Evolutionary conservation across 352 stramenopile species (phyloP), one percentile per base, ranked within the genome.

Genomic region (Globisporangium iwayamae): DNA sequence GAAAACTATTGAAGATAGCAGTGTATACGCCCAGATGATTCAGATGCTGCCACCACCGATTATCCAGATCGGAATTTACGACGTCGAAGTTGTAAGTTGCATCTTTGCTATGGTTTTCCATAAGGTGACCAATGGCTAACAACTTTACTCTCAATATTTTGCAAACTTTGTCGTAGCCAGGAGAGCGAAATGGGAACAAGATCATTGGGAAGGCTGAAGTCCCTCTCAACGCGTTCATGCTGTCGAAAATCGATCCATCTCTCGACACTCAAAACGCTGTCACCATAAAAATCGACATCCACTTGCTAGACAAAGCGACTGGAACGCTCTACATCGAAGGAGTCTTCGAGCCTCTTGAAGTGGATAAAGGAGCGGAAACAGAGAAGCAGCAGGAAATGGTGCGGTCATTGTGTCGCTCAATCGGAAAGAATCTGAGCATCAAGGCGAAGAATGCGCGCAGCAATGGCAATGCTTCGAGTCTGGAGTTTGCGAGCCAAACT

Each of bases 41-140:
- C 62, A 45, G 13, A 25, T 68, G 36, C 67, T 78, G 22, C 69
- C 73, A 3, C 66, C 78, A 3, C 75, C 78, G 13, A 72, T 84
- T 25, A 64, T 87, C 14, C 62, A 68, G 53, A 34, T 83, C 22
- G 75, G 73, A 9, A 62, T 86, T 3, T 84, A 75, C 48, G 78
- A 84, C 38, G 77, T 86, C 51, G 63, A 86, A 76, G 71, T 82
- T 53, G 78, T 86, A 75, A 30, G 73, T 77, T n/a, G 41, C n/a
- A 28, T 18, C 6, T 48, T 3, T 66, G 36, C 39, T 30, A 20
- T 53, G 2, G 1, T 22, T 28, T 16, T 56, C 7, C 16, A 14
- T 56, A 22, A 2, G 20, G 14, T 7, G 8, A 6, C 14, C 10
- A 30, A 30, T 8, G n/a, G 5, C 45, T 51, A 8, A 51, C 45